These are phyloP conservation scores for Boletus vinaceobasis DNA, from an alignment of 768 basidiomycete genomes.

Conservation along the genomic window DNA sequence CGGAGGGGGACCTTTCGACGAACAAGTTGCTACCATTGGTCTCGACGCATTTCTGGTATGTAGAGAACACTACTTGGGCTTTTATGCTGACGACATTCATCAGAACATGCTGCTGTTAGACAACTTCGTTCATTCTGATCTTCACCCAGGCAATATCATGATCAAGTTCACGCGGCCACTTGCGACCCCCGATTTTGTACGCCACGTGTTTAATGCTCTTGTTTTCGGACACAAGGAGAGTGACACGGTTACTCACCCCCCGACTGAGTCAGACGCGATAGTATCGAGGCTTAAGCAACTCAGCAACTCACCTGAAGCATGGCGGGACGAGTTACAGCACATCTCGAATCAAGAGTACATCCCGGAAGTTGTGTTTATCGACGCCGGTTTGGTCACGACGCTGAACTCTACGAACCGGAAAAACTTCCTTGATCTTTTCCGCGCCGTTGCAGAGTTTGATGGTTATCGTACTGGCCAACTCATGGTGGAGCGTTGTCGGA, in stretches of 20 bases:
- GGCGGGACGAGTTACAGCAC: slow-evolving; percentile 64
- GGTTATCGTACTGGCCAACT: slow-evolving; percentile 93
- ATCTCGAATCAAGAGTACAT: slow-evolving; percentile 74
- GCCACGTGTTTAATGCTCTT: slow-evolving; percentile 54
- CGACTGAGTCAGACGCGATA: slow-evolving; percentile 52
- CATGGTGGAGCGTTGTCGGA: slow-evolving; percentile 93
- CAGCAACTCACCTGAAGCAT: slow-evolving; percentile 54
- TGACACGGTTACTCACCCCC: slow-evolving; percentile 23
- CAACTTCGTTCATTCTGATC: slow-evolving; percentile 93
- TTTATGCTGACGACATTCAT: background rate
- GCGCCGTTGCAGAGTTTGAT: slow-evolving; percentile 93
- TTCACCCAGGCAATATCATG: slow-evolving; percentile 95
- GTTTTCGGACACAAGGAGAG: slow-evolving; percentile 39
- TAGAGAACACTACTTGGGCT: slow-evolving; percentile 6
- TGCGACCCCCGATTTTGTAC: slow-evolving; percentile 59
- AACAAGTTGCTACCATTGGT: slow-evolving; percentile 85
- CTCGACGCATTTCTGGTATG: slow-evolving; percentile 92
- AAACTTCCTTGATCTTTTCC: slow-evolving; percentile 97
- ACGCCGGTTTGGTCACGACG: slow-evolving; percentile 91
- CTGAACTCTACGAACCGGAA: slow-evolving; percentile 77
- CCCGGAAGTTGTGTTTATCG: slow-evolving; percentile 94
- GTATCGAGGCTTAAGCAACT: slow-evolving; percentile 68
- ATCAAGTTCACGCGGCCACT: slow-evolving; percentile 93
- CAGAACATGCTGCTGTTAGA: slow-evolving; percentile 98
- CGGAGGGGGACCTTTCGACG: slow-evolving; percentile 90